These are phyloP conservation scores for Zizania latifolia DNA, from an alignment of 176 grass and related monocot species.

Conservation along the genomic window DNA sequence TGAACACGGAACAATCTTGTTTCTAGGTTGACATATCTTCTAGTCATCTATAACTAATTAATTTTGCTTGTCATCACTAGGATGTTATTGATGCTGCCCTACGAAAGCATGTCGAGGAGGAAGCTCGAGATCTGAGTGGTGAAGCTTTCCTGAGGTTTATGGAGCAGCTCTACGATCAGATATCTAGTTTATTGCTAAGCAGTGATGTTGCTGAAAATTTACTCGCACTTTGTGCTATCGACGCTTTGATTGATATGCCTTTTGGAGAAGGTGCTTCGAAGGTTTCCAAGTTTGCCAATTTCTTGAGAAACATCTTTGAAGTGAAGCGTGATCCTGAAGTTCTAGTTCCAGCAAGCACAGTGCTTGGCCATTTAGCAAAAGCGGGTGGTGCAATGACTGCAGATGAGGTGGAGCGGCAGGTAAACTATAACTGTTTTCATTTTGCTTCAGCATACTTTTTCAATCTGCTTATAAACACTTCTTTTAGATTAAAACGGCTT, in stretches of 20 bases:
- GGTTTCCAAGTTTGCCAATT: constrained; percentile 82
- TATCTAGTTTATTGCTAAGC: constrained; percentile 64
- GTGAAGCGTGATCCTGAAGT: constrained; percentile 83
- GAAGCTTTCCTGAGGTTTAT: constrained; percentile 96
- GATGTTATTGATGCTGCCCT: constrained; percentile 68
- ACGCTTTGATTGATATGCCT: constrained; percentile 84
- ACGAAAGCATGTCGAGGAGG: constrained; percentile 84
- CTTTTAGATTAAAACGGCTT: constrained; percentile 84
- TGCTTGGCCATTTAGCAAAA: constrained; percentile 85
- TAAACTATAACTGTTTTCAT: constrained; percentile 8
- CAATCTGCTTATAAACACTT: constrained; percentile 13
- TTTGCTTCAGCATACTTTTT: constrained; percentile 16
- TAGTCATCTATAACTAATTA: not conserved
- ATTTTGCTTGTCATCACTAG: constrained; percentile 35
- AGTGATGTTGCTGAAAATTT: constrained; percentile 72
- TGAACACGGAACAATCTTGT: not conserved
- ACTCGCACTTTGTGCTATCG: constrained; percentile 71
- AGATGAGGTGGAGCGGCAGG: constrained; percentile 91
- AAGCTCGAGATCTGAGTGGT: constrained; percentile 72
- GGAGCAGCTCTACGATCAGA: constrained; percentile 95
- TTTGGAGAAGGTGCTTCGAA: constrained; percentile 91
- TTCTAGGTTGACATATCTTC: constrained; percentile 8
- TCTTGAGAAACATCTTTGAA: constrained; percentile 79
- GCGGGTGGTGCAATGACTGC: constrained; percentile 91
- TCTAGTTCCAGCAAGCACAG: constrained; percentile 77